Evolutionary conservation across 805 yeast species (phyloP).

Genomic region (Yamadazyma akitaensis): DNA sequence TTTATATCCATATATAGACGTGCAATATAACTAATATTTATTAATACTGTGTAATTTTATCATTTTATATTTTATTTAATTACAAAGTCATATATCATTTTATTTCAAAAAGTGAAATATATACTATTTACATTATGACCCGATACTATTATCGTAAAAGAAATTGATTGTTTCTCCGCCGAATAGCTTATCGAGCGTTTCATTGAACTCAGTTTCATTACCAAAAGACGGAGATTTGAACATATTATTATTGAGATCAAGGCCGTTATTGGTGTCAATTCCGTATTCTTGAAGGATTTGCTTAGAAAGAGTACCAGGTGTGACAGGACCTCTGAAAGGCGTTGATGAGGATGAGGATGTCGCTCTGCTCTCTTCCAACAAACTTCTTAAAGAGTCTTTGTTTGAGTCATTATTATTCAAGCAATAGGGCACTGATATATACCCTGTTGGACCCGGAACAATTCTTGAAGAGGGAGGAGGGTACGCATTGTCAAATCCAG

Average conservation of each 20-base stretch:
- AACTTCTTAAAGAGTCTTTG: not conserved
- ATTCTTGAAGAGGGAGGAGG: not conserved
- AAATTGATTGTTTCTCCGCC: conserved; percentile 31
- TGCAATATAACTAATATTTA: conserved; percentile 2
- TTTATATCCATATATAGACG: conserved; percentile 5
- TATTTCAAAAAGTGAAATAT: not conserved
- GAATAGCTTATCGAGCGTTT: conserved; percentile 16
- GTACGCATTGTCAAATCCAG: not conserved
- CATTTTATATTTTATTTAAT: not conserved
- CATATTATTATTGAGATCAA: not conserved
- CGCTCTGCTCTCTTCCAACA: conserved; percentile 1
- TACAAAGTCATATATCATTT: not conserved
- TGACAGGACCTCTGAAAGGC: not conserved
- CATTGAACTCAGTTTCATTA: conserved; percentile 11
- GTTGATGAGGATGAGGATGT: not conserved
- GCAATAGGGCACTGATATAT: conserved; percentile 8
- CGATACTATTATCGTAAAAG: conserved; percentile 35
- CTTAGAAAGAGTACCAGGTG: not conserved
- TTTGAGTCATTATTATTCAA: not conserved
- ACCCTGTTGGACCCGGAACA: conserved; percentile 16
- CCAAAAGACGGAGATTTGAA: not conserved
- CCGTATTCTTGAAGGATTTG: conserved; percentile 2
- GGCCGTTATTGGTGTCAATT: no score
- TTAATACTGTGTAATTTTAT: not conserved
- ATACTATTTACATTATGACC: conserved; percentile 9